Conservation (phyloP, 2,329 filamentous ascomycete genomes). For the Calonectria pauciramosa region DNA sequence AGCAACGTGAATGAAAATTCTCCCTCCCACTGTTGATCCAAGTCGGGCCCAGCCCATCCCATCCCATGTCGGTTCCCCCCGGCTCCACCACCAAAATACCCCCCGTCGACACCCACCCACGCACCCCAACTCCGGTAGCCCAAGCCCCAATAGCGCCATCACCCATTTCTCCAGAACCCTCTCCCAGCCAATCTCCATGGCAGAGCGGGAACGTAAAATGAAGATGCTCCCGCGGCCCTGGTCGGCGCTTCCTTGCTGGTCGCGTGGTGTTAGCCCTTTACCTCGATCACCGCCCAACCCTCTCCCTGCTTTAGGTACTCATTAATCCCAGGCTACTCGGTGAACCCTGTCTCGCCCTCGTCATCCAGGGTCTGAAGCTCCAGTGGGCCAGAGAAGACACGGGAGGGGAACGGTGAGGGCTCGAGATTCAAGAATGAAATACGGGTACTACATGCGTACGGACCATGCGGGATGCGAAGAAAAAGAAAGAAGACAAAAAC, state of each 20-base stretch:
- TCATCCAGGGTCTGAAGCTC: constrained; percentile 23
- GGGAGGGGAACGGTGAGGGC: not conserved
- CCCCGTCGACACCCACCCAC: constrained; percentile 5
- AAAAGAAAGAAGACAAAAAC: not conserved
- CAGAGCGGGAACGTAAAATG: constrained; percentile 41
- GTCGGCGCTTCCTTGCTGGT: not conserved
- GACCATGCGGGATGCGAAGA: not conserved
- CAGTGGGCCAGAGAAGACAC: not conserved
- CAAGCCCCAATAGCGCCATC: constrained; percentile 26
- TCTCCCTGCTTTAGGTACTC: constrained; percentile 13
- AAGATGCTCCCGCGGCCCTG: constrained; percentile 40
- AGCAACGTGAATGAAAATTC: constrained; percentile 19
- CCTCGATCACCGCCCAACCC: constrained; percentile 14
- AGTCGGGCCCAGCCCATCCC: not conserved
- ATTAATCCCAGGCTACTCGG: constrained; percentile 1
- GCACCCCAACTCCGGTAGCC: constrained; percentile 4
- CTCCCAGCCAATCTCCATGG: constrained; percentile 3
- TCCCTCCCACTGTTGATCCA: not conserved
- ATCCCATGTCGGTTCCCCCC: not conserved
- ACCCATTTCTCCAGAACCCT: constrained; percentile 8
- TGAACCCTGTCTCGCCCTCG: constrained; percentile 17
- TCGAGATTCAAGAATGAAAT: not conserved
- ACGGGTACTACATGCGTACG: not conserved
- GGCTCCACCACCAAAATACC: constrained; percentile 1
- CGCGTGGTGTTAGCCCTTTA: constrained; percentile 29